Evolutionary conservation across 2,329 filamentous ascomycete species (phyloP).

Genomic region (Sporothrix curviconia): DNA sequence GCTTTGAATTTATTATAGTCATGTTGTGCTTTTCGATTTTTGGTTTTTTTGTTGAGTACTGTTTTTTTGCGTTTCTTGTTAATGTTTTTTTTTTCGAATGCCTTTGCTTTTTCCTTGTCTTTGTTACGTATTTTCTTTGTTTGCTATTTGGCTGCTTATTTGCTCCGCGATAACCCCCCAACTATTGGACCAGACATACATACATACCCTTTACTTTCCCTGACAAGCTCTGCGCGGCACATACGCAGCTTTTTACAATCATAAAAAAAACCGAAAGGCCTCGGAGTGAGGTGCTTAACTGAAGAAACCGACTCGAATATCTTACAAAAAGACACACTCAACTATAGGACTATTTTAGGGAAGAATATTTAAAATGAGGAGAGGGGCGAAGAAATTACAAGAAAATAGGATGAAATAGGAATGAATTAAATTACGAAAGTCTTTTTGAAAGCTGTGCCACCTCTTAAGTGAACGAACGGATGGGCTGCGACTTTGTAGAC

Average conservation of each 20-base stretch:
- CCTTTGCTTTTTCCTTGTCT: not conserved
- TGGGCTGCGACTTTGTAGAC: too few species aligned
- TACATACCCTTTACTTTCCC: not conserved
- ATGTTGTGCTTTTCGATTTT: not conserved
- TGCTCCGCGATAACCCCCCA: not conserved
- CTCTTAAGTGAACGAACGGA: too few species aligned
- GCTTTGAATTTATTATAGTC: not conserved
- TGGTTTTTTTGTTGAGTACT: not conserved
- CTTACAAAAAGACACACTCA: not conserved
- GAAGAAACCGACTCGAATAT: not conserved
- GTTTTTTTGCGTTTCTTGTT: not conserved
- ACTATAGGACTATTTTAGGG: too few species aligned
- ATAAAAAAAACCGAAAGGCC: not conserved
- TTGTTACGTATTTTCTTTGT: not conserved
- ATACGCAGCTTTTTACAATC: not conserved
- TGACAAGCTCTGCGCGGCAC: not conserved
- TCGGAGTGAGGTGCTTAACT: too few species aligned
- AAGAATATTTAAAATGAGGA: too few species aligned
- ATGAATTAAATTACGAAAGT: too few species aligned
- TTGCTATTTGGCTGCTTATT: not conserved
- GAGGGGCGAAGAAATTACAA: too few species aligned
- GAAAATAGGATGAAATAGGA: too few species aligned
- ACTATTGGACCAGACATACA: not conserved
- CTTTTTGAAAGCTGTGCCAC: too few species aligned
- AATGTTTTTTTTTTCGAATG: not conserved